phyloP scores from a whole-genome alignment of 2,329 filamentous ascomycete genomes.

The Ampelomyces quisqualis region DNA sequence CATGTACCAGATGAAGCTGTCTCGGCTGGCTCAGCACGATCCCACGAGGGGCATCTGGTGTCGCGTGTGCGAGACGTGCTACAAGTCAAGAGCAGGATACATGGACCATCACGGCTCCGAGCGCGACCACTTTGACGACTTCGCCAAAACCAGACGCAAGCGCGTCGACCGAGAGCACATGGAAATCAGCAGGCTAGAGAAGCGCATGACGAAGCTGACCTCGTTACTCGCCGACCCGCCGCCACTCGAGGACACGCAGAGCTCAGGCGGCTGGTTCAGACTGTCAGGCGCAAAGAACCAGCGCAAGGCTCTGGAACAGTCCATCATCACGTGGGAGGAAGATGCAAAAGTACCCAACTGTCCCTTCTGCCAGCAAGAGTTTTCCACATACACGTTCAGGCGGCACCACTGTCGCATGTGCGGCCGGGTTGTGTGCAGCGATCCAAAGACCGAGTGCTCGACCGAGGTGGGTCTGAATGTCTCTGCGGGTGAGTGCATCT shows the following conservation, averaged over 20 bases:
- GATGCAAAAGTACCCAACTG: constrained; percentile 78
- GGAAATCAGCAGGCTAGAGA: constrained; percentile 87
- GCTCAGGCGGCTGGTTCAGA: constrained; percentile 56
- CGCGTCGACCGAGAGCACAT: constrained; percentile 82
- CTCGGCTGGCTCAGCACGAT: constrained; percentile 83
- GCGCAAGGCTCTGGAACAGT: constrained; percentile 82
- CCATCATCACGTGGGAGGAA: constrained; percentile 92
- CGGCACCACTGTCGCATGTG: constrained; percentile 94
- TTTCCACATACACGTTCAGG: constrained; percentile 88
- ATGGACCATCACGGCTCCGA: constrained; percentile 77
- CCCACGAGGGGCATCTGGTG: constrained; percentile 90
- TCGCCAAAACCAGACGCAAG: constrained; percentile 69
- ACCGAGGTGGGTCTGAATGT: constrained; percentile 80
- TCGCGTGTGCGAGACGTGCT: constrained; percentile 97
- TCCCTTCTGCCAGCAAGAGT: constrained; percentile 95
- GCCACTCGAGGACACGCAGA: constrained; percentile 58
- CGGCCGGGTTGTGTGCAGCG: constrained; percentile 88
- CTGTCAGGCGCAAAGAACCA: constrained; percentile 65
- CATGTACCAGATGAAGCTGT: constrained; percentile 99
- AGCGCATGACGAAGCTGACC: constrained; percentile 86
- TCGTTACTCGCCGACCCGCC: constrained; percentile 76
- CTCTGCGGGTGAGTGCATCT: constrained; percentile 56
- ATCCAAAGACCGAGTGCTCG: constrained; percentile 81
- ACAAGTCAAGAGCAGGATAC: constrained; percentile 93
- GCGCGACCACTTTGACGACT: constrained; percentile 70